Evolutionary conservation across 1,284 basidiomycete species (phyloP).

Genomic region (Abortiporus biennis): DNA sequence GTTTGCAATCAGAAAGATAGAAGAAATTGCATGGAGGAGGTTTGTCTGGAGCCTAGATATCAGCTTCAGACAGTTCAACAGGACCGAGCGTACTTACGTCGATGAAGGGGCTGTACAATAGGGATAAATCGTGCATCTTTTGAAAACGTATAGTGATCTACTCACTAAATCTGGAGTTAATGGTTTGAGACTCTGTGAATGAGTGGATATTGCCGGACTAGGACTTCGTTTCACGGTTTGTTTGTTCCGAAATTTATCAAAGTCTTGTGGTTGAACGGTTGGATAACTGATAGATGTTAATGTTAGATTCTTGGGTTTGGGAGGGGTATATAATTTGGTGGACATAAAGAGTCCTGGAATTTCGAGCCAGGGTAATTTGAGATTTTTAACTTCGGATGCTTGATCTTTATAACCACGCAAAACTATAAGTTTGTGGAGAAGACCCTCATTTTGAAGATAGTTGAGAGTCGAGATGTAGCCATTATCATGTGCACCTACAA

Average conservation of each 20-base stretch:
- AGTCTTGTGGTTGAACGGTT: conserved; percentile 18
- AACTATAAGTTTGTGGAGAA: conserved; percentile 42
- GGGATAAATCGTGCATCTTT: too few species aligned
- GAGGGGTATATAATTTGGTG: conserved; percentile 29
- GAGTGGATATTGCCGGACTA: background rate
- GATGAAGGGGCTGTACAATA: conserved; percentile 23
- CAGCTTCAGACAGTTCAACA: conserved; percentile 1
- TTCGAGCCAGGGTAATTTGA: conserved; percentile 35
- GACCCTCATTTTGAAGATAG: conserved; percentile 41
- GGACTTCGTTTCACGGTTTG: background rate
- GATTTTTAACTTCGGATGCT: conserved; percentile 36
- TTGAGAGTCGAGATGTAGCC: conserved; percentile 46
- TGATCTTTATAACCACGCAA: conserved; percentile 43
- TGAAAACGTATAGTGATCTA: background rate
- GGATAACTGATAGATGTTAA: conserved; percentile 13
- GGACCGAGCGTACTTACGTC: conserved; percentile 19
- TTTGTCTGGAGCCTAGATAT: conserved; percentile 24
- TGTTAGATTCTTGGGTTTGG: conserved; percentile 10
- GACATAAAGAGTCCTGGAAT: conserved; percentile 44
- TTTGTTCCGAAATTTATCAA: conserved; percentile 18
- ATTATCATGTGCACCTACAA: conserved; percentile 43
- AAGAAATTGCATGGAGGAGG: conserved; percentile 36
- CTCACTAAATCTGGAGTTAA: conserved; percentile 17
- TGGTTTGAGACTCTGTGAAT: conserved; percentile 3
- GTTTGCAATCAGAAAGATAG: conserved; percentile 32